These are phyloP conservation scores for Acer yangbiense DNA, from an alignment of 345 rosid species.

Conservation along the genomic window DNA sequence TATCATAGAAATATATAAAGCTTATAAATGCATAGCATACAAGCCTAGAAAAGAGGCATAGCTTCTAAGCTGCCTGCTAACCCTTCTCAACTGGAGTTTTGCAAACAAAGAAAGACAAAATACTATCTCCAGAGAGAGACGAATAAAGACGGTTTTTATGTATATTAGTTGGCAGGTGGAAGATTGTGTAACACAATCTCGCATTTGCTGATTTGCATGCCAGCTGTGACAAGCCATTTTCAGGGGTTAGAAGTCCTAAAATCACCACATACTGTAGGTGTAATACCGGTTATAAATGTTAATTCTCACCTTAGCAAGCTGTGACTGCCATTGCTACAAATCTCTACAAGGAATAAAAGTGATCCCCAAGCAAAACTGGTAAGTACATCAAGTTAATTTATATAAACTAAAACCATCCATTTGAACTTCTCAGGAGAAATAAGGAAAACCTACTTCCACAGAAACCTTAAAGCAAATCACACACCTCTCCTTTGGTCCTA, in stretches of 20 bases:
- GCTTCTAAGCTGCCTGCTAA: not conserved
- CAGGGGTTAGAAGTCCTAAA: too few relatives aligned
- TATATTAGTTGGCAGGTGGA: too few relatives aligned
- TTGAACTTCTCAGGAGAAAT: slow-evolving; percentile 1
- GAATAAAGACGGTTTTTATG: too few relatives aligned
- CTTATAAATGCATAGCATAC: not conserved
- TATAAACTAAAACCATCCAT: not conserved
- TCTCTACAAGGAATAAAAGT: not conserved
- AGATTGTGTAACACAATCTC: too few relatives aligned
- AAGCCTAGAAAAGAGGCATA: not conserved
- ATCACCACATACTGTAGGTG: not conserved
- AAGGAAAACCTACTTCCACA: not conserved
- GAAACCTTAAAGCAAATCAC: not conserved
- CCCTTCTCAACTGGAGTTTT: not conserved
- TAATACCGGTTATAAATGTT: slow-evolving; percentile 4
- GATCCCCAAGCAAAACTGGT: not conserved
- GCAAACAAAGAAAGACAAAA: not conserved
- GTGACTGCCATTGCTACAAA: slow-evolving; percentile 26
- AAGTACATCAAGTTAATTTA: not conserved
- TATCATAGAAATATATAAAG: not conserved
- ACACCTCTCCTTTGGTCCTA: not conserved
- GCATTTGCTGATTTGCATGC: too few relatives aligned
- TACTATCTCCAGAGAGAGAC: not conserved
- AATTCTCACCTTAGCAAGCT: slow-evolving; percentile 63
- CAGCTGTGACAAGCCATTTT: too few relatives aligned